phyloP scores from a whole-genome alignment of 495 filamentous ascomycete genomes.

The Physcia stellaris region DNA sequence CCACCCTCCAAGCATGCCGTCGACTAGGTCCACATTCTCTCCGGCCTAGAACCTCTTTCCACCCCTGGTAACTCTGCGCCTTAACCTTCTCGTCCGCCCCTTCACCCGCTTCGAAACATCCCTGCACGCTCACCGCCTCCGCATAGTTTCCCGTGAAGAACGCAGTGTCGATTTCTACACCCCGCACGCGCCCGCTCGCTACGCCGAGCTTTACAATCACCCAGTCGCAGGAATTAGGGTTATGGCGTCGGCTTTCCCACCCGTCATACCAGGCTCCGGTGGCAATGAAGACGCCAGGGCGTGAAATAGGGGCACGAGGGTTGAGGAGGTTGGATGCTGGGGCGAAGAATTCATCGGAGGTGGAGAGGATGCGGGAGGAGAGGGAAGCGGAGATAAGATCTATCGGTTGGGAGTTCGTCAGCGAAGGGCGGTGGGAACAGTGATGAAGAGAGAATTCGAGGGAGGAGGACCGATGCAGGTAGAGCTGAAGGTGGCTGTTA shows the following conservation, averaged over 20 bases:
- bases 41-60: conserved; percentile 59
- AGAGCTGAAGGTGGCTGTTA: conserved; percentile 58
- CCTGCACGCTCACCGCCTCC: conserved; percentile 70
- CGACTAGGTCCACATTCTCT: conserved; percentile 63
- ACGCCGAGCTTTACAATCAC: conserved; percentile 72
- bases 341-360: conserved; percentile 85
- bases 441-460: neutral
- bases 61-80: conserved; percentile 42
- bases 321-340: conserved; percentile 67
- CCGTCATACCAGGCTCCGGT: conserved; percentile 91
- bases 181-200: conserved; percentile 57
- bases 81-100: conserved; percentile 46
- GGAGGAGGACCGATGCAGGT: conserved; percentile 43
- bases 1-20: conserved; percentile 67
- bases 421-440: neutral
- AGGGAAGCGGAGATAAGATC: conserved; percentile 68
- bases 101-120: conserved; percentile 41
- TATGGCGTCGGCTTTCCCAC: conserved; percentile 88
- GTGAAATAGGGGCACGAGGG: conserved; percentile 57
- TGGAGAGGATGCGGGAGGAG: conserved; percentile 58
- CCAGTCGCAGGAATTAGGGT: conserved; percentile 67
- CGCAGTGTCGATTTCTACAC: conserved; percentile 76
- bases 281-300: conserved; percentile 70
- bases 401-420: conserved; percentile 13
- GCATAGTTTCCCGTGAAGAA: conserved; percentile 85